Evolutionary conservation across 2,329 filamentous ascomycete species (phyloP), one percentile per base, ranked within the genome.

Genomic region (Claviceps sp.): DNA sequence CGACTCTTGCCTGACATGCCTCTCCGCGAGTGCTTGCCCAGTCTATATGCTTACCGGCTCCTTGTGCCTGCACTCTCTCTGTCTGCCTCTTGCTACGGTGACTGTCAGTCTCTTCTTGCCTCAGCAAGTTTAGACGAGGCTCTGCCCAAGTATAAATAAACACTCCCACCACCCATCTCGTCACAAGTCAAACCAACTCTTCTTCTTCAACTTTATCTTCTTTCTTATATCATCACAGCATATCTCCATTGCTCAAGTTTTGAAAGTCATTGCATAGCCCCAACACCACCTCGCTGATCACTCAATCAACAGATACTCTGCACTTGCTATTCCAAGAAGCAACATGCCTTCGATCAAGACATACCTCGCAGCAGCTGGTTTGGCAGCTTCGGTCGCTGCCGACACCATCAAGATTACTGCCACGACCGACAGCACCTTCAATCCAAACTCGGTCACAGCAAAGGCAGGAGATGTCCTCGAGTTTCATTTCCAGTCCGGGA

Each of bases 401-500:
- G 58, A 65, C 54, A 66, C 60, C 26, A 62, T 67, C 57, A 62
- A 59, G 40, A 63, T 69, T 51, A 66, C 60, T 14, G 66, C 66
- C 34, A 64, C 58, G 46, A 60, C 57, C 45, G 59, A 61, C 54
- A 61, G 62, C 55, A 60, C 56, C 38, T 70, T 70, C 50, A 58
- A 63, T 37, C 67, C 68, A 6, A 58, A 65, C 17, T 60, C 58
- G 17, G 51, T 67, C 52, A 56, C 57, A 13, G 66, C 68, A 43
- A 55, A 61, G 5, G 54, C 61, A 47, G 65, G 63, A 14, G 68
- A 69, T 52, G 49, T 66, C 13, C 53, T 70, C 39, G 65, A 68
- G 56, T 69, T 70, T 49, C 62, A 62, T 45, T 70, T 70, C 38
- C 58, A 64, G 49, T 55, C 64, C 17, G 57, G 59, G 52, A 67